phyloP scores from a whole-genome alignment of 129 eudicot species.

The Helianthus tuberosus region DNA sequence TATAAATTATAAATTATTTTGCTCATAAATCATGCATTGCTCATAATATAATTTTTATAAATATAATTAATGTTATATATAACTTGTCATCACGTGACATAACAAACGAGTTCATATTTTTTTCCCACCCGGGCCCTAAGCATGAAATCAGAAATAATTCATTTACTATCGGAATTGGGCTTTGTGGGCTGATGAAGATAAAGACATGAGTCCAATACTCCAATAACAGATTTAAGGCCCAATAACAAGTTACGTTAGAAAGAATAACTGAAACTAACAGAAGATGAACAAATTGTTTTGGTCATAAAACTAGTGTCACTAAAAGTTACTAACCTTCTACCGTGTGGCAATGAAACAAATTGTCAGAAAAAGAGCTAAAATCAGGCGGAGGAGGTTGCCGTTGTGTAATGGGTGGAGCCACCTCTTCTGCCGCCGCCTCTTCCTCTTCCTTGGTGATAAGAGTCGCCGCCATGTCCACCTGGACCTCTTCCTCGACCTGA shows the following conservation, averaged over 20 bases:
- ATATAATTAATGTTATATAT: too few species aligned
- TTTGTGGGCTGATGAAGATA: too few species aligned
- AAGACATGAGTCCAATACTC: too few species aligned
- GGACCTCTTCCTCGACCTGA: constrained; percentile 56
- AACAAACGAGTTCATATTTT: too few species aligned
- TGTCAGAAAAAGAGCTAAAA: constrained; percentile 22
- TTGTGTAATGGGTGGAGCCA: constrained; percentile 36
- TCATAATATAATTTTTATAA: too few species aligned
- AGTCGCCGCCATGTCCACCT: constrained; percentile 58
- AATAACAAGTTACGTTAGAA: constrained; percentile 47
- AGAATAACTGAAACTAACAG: constrained; percentile 45
- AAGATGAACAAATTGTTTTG: constrained; percentile 26
- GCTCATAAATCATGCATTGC: too few species aligned
- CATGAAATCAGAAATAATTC: too few species aligned
- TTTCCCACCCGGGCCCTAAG: too few species aligned
- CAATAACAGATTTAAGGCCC: neutral
- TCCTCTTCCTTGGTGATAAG: constrained; percentile 55
- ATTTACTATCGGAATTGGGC: too few species aligned
- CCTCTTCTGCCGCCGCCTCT: constrained; percentile 58
- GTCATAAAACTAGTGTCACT: constrained; percentile 30
- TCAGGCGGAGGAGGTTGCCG: constrained; percentile 20
- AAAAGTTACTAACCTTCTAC: constrained; percentile 33
- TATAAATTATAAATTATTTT: too few species aligned
- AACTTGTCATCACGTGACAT: too few species aligned
- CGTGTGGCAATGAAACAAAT: constrained; percentile 19